Base-by-base conservation (phyloP, 805 yeast species). In the Kodamaea hsintzibuensis region DNA sequence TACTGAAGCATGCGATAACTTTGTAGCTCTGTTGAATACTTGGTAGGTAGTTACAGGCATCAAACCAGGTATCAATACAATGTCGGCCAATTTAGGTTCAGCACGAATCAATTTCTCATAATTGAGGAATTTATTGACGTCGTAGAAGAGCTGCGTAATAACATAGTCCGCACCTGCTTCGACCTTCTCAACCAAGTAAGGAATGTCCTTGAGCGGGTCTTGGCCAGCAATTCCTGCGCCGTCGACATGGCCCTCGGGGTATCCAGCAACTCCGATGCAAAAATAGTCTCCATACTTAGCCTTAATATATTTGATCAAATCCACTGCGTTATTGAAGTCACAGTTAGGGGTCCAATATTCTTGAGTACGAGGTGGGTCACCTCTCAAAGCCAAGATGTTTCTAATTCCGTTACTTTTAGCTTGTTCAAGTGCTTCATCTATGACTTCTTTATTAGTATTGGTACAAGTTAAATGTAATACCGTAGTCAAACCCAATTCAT, bases 201-300 rank as follows among this genome's bases (percentile, higher is more conserved):
- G 93, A 47, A 93, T 64, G 69, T 93, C 99, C 47, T 79, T 79
- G 18, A 67, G 66, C 0, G 86, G 84, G 62, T 83, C 81, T 67
- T 91, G 97, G 37, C 77, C 78, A 7, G 82, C 70, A 46, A 73
- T 78, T 19, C 47, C 48, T 10, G 55, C 42, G 12, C 96, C 93
- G 61, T 92, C 97, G 37, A 90, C 91, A 71, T 93, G 98, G 16
- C 99, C 99, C 67, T 93, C 99, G 7, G 99, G 97, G 69, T 93
- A 93, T 1, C 96, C 98, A 1, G 99, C 99, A 13, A 93, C 99
- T 56, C 99, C 99, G 52, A 93, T 78, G 66, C 97, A 89, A 72
- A 93, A 93, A 61, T 85, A 87, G 65, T 89, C 89, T 2, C 90
- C 95, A 66, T 92, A 78, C 47, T 82, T 68, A 51, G 77, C 59